Base-by-base conservation (phyloP, 139 green algal genomes). In the Coccomyxa sp. region DNA sequence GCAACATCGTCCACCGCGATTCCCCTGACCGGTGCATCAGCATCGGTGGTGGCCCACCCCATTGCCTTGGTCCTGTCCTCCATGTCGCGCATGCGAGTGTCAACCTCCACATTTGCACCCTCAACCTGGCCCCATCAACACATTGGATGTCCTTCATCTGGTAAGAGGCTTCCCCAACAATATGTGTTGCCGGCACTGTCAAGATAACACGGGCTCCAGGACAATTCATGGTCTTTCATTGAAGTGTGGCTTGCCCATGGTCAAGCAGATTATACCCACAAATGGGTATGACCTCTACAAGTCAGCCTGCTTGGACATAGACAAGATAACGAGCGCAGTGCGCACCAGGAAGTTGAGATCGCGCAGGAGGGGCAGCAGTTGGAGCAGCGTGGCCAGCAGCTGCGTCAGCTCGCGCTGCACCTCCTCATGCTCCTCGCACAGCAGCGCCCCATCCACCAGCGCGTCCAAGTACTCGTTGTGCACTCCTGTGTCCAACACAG, bases 21-120 rank as follows among this genome's bases (percentile, higher is more conserved):
- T 23, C 45, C 63, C 9, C 58, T 74, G 21, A 31, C 85, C 18
- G 81, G 87, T 17, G 84, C 81, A 67, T 81, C 77, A 12, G 82
- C 84, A 31, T 79, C 80, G 51, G 79, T 58, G n/a, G 84, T 91
- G 57, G 83, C 87, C 91, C 91, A 94, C 30, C 85, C 74, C 3
- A 90, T 88, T 13, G 63, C 51, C 12, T 51, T 66, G 31, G 90
- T 90, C 59, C 85, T 86, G n/a, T 88, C 81, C 28, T 83, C 25
- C 23, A 82, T 88, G 17, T 74, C 71, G 68, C 80, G 38, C n/a
- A 83, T 16, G 59, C 79, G 82, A 32, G 58, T 51, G 13, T 21
- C 27, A 27, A 90, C 81, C 80, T 85, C 78, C n/a, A n/a, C 51
- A 28, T 86, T 82, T 12, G 86, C 84, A 31, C 63, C 81, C 67